Conservation (phyloP, 768 basidiomycete species). For the Xanthoconium purpureum region DNA sequence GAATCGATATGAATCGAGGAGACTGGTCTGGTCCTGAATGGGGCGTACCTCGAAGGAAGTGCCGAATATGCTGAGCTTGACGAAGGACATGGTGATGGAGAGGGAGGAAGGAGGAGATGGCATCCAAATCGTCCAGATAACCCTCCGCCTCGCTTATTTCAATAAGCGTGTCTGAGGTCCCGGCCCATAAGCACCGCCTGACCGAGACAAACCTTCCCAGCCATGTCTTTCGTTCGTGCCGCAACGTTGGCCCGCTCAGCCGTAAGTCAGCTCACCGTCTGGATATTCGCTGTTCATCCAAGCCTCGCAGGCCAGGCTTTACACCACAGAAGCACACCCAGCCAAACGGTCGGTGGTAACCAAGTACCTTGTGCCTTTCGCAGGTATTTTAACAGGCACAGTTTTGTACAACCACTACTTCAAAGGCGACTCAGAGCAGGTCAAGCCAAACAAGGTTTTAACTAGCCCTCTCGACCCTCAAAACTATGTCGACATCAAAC, state of each 20-base stretch:
- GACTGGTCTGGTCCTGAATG: not conserved
- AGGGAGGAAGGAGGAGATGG: slow-evolving; percentile 13
- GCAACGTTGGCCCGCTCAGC: slow-evolving; percentile 41
- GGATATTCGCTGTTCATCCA: not conserved
- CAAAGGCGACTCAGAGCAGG: slow-evolving; percentile 26
- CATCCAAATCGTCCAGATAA: slow-evolving; percentile 16
- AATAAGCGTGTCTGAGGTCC: slow-evolving; percentile 24
- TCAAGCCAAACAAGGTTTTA: slow-evolving; percentile 40
- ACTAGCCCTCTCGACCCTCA: slow-evolving; percentile 74
- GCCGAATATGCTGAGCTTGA: slow-evolving; percentile 97
- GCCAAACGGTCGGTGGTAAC: slow-evolving; percentile 50
- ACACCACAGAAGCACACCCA: slow-evolving; percentile 43
- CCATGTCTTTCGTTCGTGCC: slow-evolving; percentile 45
- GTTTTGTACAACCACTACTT: slow-evolving; percentile 52
- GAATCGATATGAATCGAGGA: slow-evolving; percentile 17
- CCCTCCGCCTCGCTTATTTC: slow-evolving; percentile 11
- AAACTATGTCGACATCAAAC: slow-evolving; percentile 74
- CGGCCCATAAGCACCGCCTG: not conserved
- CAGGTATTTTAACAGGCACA: slow-evolving; percentile 41
- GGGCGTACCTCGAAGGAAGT: slow-evolving; percentile 87
- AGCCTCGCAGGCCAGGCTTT: slow-evolving; percentile 39
- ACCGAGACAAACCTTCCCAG: no score
- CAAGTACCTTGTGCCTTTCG: slow-evolving; percentile 37
- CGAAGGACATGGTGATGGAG: slow-evolving; percentile 70
- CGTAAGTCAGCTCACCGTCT: slow-evolving; percentile 33